Conservation (phyloP, 164 flowering plant genomes). For the Stephania japonica region DNA sequence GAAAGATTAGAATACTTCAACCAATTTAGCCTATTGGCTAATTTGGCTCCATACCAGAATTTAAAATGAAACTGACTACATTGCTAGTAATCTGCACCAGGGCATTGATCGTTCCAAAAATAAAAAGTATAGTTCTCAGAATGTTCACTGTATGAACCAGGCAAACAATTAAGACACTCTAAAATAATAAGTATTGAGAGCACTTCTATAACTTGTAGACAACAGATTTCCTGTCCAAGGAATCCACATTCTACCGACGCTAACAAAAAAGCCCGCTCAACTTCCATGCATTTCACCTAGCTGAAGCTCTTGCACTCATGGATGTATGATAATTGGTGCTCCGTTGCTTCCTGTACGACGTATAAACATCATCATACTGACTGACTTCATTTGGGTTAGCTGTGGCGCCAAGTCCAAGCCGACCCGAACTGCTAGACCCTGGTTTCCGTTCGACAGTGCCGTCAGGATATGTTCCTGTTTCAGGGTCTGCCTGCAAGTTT, state of each 20-base stretch:
- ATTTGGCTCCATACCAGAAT: too few relatives aligned
- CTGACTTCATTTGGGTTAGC: conserved; percentile 82
- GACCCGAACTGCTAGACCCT: conserved; percentile 60
- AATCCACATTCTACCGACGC: background rate
- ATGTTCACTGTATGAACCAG: background rate
- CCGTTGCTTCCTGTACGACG: conserved; percentile 87
- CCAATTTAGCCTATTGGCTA: too few relatives aligned
- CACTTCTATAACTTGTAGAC: background rate
- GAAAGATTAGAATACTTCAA: too few relatives aligned
- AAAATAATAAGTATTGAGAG: background rate
- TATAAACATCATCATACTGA: conserved; percentile 94
- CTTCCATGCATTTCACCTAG: conserved; percentile 18
- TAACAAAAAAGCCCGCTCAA: background rate
- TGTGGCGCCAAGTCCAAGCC: conserved; percentile 89
- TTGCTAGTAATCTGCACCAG: too few relatives aligned
- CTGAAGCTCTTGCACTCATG: conserved; percentile 80
- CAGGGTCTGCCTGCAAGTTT: conserved; percentile 70
- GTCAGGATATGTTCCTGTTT: conserved; percentile 68
- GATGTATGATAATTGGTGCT: conserved; percentile 90
- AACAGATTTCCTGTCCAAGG: background rate
- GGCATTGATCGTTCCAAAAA: too few relatives aligned
- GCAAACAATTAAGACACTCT: background rate
- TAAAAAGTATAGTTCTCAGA: background rate
- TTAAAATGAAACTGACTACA: too few relatives aligned
- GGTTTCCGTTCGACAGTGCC: conserved; percentile 69